phyloP scores from a whole-genome alignment of 805 yeast species.

The Komagataella mondaviorum region DNA sequence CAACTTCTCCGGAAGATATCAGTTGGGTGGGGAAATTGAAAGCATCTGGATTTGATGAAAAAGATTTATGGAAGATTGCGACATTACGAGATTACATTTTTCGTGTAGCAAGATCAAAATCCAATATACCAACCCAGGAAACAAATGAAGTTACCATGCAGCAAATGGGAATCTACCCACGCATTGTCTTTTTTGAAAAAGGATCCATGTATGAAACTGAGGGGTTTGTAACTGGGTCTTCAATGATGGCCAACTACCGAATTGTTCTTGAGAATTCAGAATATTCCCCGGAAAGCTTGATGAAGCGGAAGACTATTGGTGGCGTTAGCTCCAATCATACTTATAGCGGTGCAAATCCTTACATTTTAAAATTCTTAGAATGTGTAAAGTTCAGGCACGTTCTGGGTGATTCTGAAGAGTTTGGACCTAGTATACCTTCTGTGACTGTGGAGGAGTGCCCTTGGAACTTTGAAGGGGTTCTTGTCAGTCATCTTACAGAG shows the following conservation, averaged over 20 bases:
- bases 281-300: not conserved
- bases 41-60: slow-evolving; percentile 58
- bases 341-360: slow-evolving; percentile 57
- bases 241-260: not conserved
- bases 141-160: slow-evolving; percentile 12
- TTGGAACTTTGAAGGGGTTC: slow-evolving; percentile 19
- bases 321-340: slow-evolving; percentile 24
- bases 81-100: slow-evolving; percentile 55
- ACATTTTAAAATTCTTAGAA: slow-evolving; percentile 41
- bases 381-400: slow-evolving; percentile 42
- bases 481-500: slow-evolving; percentile 54
- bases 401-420: slow-evolving; percentile 49
- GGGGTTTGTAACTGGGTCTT: slow-evolving; percentile 17
- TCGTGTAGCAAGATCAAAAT: slow-evolving; percentile 29
- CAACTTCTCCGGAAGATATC: slow-evolving; percentile 51
- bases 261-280: not conserved
- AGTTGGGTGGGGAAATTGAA: slow-evolving; percentile 62
- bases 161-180: slow-evolving; percentile 27
- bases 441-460: not conserved
- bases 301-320: not conserved
- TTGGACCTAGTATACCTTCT: slow-evolving; percentile 30
- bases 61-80: slow-evolving; percentile 75
- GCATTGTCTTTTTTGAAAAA: slow-evolving; percentile 38
- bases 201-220: slow-evolving; percentile 21
- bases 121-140: slow-evolving; percentile 3